Conservation (phyloP, 2,329 filamentous ascomycete species). For the Apiospora saccharicola region DNA sequence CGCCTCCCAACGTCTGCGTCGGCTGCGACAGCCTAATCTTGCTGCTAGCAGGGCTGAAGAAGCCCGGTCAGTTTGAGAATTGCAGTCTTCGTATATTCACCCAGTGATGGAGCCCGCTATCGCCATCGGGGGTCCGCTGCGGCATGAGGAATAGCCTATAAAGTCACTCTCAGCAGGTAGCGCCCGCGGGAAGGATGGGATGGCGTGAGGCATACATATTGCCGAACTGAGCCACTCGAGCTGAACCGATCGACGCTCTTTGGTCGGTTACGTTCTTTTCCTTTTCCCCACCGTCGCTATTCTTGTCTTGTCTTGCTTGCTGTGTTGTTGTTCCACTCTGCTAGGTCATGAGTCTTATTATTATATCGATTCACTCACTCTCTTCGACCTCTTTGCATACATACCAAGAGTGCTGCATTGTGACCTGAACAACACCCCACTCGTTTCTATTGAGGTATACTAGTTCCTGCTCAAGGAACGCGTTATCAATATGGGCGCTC, state of each 20-base stretch:
- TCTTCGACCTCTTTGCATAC: not conserved
- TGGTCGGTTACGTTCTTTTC: slow-evolving; percentile 10
- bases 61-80: slow-evolving; percentile 4
- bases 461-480: not conserved
- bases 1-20: not conserved
- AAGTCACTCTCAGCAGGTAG: not conserved
- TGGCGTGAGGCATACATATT: slow-evolving; percentile 1
- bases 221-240: slow-evolving; percentile 2
- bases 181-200: slow-evolving; percentile 8
- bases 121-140: not conserved
- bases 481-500: slow-evolving; percentile 8
- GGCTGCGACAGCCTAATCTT: slow-evolving; percentile 10
- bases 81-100: slow-evolving; percentile 12
- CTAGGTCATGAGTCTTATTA: not conserved
- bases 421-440: not conserved
- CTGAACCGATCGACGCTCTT: slow-evolving; percentile 10
- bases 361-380: not conserved
- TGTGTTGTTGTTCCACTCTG: not conserved
- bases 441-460: not conserved
- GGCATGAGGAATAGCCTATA: not conserved
- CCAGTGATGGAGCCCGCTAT: not conserved
- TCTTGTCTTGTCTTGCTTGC: not conserved
- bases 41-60: slow-evolving; percentile 11
- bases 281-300: slow-evolving; percentile 15
- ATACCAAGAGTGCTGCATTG: not conserved